Percentiles rank a stretch among this genome's conserved stretches.
Conservation (phyloP, 1,284 basidiomycete genomes). For the Exobasidium rhododendri region DNA sequence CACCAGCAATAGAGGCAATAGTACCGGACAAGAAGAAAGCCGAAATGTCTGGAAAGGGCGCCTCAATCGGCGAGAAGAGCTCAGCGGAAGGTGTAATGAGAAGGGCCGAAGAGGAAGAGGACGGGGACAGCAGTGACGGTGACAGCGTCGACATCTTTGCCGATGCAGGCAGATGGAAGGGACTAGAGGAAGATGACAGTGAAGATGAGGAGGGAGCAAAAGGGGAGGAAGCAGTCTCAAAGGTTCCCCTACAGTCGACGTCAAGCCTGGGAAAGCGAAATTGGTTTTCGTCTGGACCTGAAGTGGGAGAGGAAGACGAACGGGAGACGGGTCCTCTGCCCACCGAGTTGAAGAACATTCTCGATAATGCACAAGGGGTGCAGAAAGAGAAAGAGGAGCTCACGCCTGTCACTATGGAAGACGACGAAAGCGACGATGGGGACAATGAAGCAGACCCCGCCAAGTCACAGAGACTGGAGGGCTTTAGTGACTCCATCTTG, state of each 20-base stretch:
- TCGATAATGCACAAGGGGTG: neutral
- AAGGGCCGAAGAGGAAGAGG: too few species aligned
- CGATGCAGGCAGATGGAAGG: constrained; percentile 77
- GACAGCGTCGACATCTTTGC: constrained; percentile 72
- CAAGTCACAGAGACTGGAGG: constrained; percentile 5
- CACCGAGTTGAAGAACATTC: neutral
- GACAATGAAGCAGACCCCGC: neutral
- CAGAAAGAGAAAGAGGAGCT: neutral
- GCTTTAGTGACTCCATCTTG: neutral
- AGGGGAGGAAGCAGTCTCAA: constrained; percentile 21
- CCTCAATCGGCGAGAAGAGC: constrained; percentile 1
- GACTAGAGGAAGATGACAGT: constrained; percentile 61
- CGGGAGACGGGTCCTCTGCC: neutral
- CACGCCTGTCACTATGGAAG: too few species aligned
- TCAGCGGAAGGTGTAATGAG: neutral
- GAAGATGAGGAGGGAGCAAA: constrained; percentile 53
- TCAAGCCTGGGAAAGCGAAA: constrained; percentile 8
- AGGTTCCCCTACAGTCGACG: neutral
- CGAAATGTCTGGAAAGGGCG: neutral
- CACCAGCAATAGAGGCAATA: neutral
- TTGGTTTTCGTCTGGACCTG: constrained; percentile 6
- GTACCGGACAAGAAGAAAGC: neutral
- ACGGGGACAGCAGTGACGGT: constrained; percentile 23
- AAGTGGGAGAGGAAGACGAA: neutral
- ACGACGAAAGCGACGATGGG: neutral